These are phyloP conservation scores for Aspergillus ustus DNA, from an alignment of 2,329 filamentous ascomycete species.

Conservation along the genomic window DNA sequence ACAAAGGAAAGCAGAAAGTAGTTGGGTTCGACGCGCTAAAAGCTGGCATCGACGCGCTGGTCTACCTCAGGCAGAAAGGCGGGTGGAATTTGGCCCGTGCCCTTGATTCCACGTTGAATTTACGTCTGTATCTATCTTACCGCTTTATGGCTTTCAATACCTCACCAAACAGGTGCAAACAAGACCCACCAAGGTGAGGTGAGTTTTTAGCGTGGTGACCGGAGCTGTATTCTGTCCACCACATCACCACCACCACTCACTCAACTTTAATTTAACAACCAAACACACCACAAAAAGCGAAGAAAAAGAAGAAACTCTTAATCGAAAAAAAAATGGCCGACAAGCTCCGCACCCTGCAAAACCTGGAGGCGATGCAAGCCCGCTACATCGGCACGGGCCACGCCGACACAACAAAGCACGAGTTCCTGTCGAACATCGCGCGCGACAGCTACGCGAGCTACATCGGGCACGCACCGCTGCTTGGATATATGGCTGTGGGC, in stretches of 20 bases:
- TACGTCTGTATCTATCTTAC: too few species aligned
- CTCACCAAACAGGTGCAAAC: too few species aligned
- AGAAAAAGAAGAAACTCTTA: too few species aligned
- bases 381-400: slow-evolving; percentile 96
- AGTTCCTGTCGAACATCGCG: slow-evolving; percentile 95
- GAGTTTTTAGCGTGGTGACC: too few species aligned
- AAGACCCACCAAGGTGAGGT: too few species aligned
- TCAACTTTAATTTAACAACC: background rate
- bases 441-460: slow-evolving; percentile 91
- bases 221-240: too few species aligned
- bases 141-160: too few species aligned
- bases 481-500: slow-evolving; percentile 87
- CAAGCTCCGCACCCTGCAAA: slow-evolving; percentile 96
- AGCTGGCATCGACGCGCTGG: slow-evolving; percentile 1
- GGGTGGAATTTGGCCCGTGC: background rate
- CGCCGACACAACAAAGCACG: slow-evolving; percentile 95
- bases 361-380: slow-evolving; percentile 94
- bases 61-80: slow-evolving; percentile 1
- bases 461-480: slow-evolving; percentile 83
- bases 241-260: background rate
- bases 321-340: slow-evolving; percentile 68
- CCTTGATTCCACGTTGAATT: too few species aligned
- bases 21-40: slow-evolving; percentile 5
- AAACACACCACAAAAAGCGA: background rate
- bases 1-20: too few species aligned